Evolutionary conservation across 2,329 filamentous ascomycete genomes (phyloP), one percentile per base, ranked within the genome.

Genomic region (Capronia coronata): DNA sequence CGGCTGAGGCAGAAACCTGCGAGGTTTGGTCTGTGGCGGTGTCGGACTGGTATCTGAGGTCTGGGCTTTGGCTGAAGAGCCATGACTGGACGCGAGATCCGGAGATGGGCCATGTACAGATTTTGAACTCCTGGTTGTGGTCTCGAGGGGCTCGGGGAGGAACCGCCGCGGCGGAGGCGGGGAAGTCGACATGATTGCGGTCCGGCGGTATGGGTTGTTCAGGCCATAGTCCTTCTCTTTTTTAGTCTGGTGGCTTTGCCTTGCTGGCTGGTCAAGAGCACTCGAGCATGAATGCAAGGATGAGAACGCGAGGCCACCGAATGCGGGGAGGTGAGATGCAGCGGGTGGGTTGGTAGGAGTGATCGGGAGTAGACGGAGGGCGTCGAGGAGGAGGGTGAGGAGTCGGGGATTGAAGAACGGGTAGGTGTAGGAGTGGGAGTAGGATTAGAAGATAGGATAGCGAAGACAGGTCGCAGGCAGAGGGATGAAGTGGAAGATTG

Each of bases 1-100:
- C 4, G 70, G 71, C 51, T 74, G 67, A 23, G 67, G 63, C 30
- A 69, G 58, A 51, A 68, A 67, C 49, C 64, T 65, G 40, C 64
- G 62, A 41, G 56, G 54, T 27, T 51, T 54, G 11, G 49, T 46
- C n/a, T 48, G 43, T 27, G 48, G 37, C 46, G 54, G 23, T 52
- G 55, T 55, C 37, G 48, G n/a, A 16, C 25, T 22, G 35, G 29
- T 25, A 44, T 51, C 44, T 46, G 39, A 52, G 43, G 43, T 23
- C 14, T n/a, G 29, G 25, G 30, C 6, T 22, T 35, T 45, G 41
- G 40, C 38, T 43, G 48, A 45, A 21, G n/a, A n/a, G n/a, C 21
- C 29, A 13, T 49, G 23, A 22, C 44, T 50, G 29, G 49, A 43
- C 14, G 49, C 50, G 35, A 44, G 43, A 43, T 27, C 23, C 19